Evolutionary conservation across 2,329 filamentous ascomycete species (phyloP).

Genomic region (Aspergillus cejpii): DNA sequence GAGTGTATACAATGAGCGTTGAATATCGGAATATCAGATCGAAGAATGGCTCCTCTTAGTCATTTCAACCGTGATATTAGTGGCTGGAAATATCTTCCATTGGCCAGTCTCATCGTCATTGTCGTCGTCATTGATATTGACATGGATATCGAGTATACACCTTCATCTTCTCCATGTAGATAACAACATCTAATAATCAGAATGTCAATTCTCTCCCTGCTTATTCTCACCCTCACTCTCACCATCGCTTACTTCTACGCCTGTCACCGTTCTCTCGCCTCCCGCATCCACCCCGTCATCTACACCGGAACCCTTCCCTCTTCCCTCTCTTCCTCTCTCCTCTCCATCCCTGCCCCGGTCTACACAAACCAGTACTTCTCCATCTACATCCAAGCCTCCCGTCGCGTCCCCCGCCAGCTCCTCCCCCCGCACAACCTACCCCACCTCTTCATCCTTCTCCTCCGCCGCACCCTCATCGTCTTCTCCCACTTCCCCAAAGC

Average conservation of each 20-base stretch:
- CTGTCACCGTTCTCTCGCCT: conserved; percentile 19
- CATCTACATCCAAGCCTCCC: conserved; percentile 21
- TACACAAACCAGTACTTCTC: conserved; percentile 17
- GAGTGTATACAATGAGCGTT: too few species aligned
- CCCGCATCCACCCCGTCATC: conserved; percentile 19
- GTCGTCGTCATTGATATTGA: too few species aligned
- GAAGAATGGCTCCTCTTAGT: too few species aligned
- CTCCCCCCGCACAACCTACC: conserved; percentile 14
- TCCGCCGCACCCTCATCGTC: conserved; percentile 30
- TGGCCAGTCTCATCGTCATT: too few species aligned
- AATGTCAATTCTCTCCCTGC: neutral
- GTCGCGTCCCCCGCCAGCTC: conserved; percentile 15
- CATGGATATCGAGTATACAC: too few species aligned
- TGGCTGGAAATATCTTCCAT: too few species aligned
- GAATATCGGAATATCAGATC: too few species aligned
- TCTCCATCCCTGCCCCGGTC: conserved; percentile 19
- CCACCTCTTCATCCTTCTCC: conserved; percentile 24
- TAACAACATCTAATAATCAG: too few species aligned
- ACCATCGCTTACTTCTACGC: conserved; percentile 20
- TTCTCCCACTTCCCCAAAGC: conserved; percentile 33
- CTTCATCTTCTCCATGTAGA: too few species aligned
- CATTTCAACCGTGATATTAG: too few species aligned
- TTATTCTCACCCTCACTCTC: conserved; percentile 14
- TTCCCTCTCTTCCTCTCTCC: conserved; percentile 13
- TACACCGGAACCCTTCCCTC: conserved; percentile 15